Evolutionary conservation across 2,329 filamentous ascomycete genomes (phyloP).

Genomic region (Hymenoscyphus albidus): DNA sequence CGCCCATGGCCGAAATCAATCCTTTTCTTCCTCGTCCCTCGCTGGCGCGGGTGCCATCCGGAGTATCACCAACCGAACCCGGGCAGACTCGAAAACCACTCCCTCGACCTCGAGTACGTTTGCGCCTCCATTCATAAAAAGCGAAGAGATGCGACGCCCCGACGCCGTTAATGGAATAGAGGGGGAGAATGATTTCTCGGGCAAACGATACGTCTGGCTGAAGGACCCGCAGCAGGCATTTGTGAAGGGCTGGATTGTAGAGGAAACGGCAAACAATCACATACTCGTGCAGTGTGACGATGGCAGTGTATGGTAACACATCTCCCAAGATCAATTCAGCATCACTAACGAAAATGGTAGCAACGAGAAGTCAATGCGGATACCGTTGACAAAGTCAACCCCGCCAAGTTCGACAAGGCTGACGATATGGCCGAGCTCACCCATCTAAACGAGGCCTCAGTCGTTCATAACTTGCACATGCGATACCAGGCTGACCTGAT

Average conservation of each 20-base stretch:
- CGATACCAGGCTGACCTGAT: constrained; percentile 95
- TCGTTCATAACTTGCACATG: constrained; percentile 94
- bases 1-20: constrained; percentile 64
- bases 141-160: constrained; percentile 65
- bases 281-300: constrained; percentile 91
- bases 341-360: constrained; percentile 41
- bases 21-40: constrained; percentile 54
- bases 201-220: constrained; percentile 97
- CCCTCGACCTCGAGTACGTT: constrained; percentile 74
- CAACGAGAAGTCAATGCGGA: constrained; percentile 85
- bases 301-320: constrained; percentile 62
- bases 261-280: constrained; percentile 66
- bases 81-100: constrained; percentile 63
- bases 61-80: constrained; percentile 36
- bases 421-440: constrained; percentile 99
- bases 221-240: constrained; percentile 84
- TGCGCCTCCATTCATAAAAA: constrained; percentile 92
- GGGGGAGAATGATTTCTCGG: constrained; percentile 97
- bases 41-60: constrained; percentile 35
- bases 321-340: not conserved
- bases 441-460: constrained; percentile 94
- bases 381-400: constrained; percentile 96
- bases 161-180: constrained; percentile 72
- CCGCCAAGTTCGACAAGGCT: constrained; percentile 98
- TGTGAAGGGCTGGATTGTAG: constrained; percentile 85